Percentiles rank a stretch among this genome's conserved stretches.
phyloP scores from a whole-genome alignment of 805 yeast genomes.

The Schizosaccharomyces japonicus region DNA sequence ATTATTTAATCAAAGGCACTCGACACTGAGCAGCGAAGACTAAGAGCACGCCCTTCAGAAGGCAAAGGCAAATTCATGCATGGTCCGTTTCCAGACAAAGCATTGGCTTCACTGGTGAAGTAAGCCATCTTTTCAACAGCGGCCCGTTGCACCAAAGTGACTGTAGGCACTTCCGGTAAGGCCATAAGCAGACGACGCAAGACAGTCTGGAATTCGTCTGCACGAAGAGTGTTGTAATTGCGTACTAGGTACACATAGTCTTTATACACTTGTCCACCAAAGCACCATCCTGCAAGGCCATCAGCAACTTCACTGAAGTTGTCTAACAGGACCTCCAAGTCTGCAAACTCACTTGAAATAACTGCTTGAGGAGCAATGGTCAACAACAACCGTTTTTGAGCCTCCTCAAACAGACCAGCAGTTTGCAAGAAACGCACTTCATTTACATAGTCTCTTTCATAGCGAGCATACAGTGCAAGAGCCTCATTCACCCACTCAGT shows the following conservation, averaged over 20 bases:
- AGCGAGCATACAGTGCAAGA: conserved; percentile 29
- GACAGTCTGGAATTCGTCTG: background rate
- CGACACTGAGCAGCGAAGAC: too few species aligned
- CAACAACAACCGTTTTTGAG: conserved; percentile 32
- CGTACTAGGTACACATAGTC: conserved; percentile 12
- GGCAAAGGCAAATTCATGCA: too few species aligned
- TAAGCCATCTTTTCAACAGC: background rate
- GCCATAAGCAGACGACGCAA: background rate
- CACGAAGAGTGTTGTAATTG: background rate
- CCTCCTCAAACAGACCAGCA: conserved; percentile 37
- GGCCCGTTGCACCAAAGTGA: background rate
- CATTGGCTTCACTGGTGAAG: too few species aligned
- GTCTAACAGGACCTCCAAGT: conserved; percentile 12
- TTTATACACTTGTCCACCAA: conserved; percentile 19
- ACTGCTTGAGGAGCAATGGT: conserved; percentile 54
- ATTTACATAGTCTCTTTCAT: conserved; percentile 27
- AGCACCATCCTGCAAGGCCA: conserved; percentile 14
- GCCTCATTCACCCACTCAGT: conserved; percentile 9
- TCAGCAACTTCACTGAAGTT: conserved; percentile 11
- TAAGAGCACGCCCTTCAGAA: too few species aligned
- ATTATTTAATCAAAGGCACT: too few species aligned
- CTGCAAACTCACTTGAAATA: conserved; percentile 21
- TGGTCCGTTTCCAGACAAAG: too few species aligned
- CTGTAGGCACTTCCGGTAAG: background rate
- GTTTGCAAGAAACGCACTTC: conserved; percentile 38